Percentiles rank a stretch among this genome's conserved stretches.
These are phyloP conservation scores for Pythium utonaiense DNA, from an alignment of 352 stramenopile species.

Conservation along the genomic window DNA sequence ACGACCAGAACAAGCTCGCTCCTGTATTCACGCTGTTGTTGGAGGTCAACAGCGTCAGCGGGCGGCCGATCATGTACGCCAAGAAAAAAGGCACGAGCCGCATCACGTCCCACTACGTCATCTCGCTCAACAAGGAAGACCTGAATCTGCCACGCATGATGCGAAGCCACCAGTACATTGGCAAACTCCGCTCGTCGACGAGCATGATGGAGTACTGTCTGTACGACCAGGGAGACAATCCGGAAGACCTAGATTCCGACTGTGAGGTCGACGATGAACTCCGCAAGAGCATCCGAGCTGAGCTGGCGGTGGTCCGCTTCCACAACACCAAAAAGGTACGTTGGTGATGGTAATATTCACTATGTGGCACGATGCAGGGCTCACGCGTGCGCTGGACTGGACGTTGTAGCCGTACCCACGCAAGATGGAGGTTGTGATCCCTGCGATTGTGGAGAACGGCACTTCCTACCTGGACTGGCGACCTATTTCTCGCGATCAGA, in stretches of 20 bases:
- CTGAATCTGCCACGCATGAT: conserved; percentile 74
- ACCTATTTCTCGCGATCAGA: conserved; percentile 65
- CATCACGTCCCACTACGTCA: conserved; percentile 85
- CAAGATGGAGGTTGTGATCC: conserved; percentile 86
- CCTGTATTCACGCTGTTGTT: conserved; percentile 81
- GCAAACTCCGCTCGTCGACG: conserved; percentile 78
- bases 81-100: conserved; percentile 70
- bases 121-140: conserved; percentile 86
- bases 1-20: conserved; percentile 76
- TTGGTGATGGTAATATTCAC: background rate
- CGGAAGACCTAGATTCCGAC: conserved; percentile 79
- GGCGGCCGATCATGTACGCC: conserved; percentile 79
- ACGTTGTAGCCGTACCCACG: conserved; percentile 44
- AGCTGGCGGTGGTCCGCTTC: conserved; percentile 70
- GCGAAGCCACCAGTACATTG: conserved; percentile 83
- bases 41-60: conserved; percentile 84
- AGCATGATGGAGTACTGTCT: conserved; percentile 83
- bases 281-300: conserved; percentile 66
- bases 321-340: conserved; percentile 70
- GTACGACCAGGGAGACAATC: conserved; percentile 84
- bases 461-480: conserved; percentile 66
- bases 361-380: too few species aligned
- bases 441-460: conserved; percentile 59
- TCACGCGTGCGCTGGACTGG: background rate
- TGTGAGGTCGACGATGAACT: conserved; percentile 78